phyloP scores from a whole-genome alignment of 2,329 filamentous ascomycete genomes.

The Fusarium heterosporum region DNA sequence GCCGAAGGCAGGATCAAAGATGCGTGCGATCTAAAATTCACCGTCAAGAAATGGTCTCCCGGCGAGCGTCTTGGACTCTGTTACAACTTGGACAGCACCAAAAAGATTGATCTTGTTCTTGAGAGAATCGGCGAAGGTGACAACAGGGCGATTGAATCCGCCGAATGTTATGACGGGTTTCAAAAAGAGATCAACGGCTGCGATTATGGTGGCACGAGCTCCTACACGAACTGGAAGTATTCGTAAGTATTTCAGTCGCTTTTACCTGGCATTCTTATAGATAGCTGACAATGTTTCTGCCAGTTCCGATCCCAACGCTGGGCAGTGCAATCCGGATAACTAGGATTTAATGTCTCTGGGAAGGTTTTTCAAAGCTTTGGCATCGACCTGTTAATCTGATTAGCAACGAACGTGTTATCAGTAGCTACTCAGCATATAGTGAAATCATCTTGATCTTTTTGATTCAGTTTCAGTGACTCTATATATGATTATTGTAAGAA shows the following conservation, averaged over 20 bases:
- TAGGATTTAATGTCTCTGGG: background rate
- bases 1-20: background rate
- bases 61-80: background rate
- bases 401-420: no score
- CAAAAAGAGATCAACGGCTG: background rate
- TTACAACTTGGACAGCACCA: background rate
- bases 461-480: no score
- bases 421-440: no score
- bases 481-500: no score
- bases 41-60: background rate
- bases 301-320: background rate
- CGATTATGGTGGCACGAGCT: background rate
- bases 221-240: background rate
- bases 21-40: background rate
- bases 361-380: no score
- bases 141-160: background rate
- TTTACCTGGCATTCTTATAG: background rate
- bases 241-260: background rate
- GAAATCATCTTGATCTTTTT: no score
- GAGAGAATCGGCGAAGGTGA: background rate
- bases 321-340: background rate
- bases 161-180: background rate
- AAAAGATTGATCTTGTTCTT: background rate
- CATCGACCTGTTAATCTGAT: no score
- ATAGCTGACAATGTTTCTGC: background rate